Evolutionary conservation across 768 basidiomycete species (phyloP).

Genomic region (Termitomyces heimii): DNA sequence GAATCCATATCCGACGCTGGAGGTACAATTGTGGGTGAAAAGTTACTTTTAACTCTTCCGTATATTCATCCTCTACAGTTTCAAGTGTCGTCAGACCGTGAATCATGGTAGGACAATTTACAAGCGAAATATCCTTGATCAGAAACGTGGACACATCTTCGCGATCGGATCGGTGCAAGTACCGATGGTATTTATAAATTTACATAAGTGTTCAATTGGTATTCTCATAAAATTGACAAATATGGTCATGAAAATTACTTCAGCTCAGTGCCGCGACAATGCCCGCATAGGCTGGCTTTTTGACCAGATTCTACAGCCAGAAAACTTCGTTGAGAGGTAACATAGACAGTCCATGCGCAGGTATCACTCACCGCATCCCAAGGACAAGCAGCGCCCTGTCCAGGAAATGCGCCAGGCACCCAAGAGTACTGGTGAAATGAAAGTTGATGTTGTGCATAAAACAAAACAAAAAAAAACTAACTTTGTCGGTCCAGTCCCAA

Average conservation of each 20-base stretch:
- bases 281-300: slow-evolving; percentile 42
- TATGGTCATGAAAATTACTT: not conserved
- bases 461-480: not conserved
- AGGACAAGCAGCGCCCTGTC: slow-evolving; percentile 31
- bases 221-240: not conserved
- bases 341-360: not conserved
- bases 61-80: slow-evolving; percentile 6
- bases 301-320: slow-evolving; percentile 25
- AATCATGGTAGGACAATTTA: not conserved
- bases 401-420: slow-evolving; percentile 30
- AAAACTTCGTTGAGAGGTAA: not conserved
- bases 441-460: not conserved
- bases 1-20: slow-evolving; percentile 68
- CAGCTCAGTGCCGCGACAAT: slow-evolving; percentile 26
- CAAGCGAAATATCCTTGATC: not conserved
- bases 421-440: slow-evolving; percentile 27
- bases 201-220: not conserved
- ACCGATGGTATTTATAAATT: not conserved
- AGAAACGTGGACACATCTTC: not conserved
- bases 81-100: not conserved
- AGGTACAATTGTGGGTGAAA: slow-evolving; percentile 66
- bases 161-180: not conserved
- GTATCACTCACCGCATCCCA: slow-evolving; percentile 27
- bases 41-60: slow-evolving; percentile 43
- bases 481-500: slow-evolving; percentile 34